Conservation (phyloP, 2,329 filamentous ascomycete genomes). For the Salinomyces thailandicus region DNA sequence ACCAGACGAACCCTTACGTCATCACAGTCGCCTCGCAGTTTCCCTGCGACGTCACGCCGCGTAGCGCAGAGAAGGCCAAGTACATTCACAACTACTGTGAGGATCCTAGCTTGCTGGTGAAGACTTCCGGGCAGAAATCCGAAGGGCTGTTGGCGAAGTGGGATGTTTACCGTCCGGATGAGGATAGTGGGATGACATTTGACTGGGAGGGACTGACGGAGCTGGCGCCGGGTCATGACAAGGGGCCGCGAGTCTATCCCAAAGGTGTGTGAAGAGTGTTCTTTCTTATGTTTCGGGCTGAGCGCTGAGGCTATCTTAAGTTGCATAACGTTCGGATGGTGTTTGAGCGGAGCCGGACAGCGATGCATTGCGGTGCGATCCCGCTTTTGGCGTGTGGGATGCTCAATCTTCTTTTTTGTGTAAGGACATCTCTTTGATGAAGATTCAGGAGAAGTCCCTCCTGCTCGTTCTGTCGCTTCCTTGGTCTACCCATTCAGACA, state of each 20-base stretch:
- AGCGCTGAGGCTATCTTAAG: too few relatives aligned
- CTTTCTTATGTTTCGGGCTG: too few relatives aligned
- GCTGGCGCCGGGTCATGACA: conserved; percentile 2
- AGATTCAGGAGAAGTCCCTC: too few relatives aligned
- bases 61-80: conserved; percentile 6
- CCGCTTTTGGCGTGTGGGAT: too few relatives aligned
- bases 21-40: conserved; percentile 23
- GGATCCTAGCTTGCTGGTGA: conserved; percentile 6
- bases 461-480: too few relatives aligned
- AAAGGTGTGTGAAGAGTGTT: background rate
- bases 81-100: conserved; percentile 2
- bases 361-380: too few relatives aligned
- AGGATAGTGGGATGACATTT: conserved; percentile 4
- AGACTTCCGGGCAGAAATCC: conserved; percentile 1
- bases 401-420: too few relatives aligned
- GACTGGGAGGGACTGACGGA: conserved; percentile 7
- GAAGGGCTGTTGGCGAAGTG: conserved; percentile 6
- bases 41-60: conserved; percentile 16
- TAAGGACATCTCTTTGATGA: too few relatives aligned
- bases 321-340: too few relatives aligned
- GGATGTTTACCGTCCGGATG: conserved; percentile 7
- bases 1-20: conserved; percentile 24
- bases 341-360: too few relatives aligned
- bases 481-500: too few relatives aligned
- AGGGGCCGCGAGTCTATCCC: background rate